These are phyloP conservation scores for Eragrostis tef DNA, from an alignment of 202 grass and related monocot species.

Conservation along the genomic window DNA sequence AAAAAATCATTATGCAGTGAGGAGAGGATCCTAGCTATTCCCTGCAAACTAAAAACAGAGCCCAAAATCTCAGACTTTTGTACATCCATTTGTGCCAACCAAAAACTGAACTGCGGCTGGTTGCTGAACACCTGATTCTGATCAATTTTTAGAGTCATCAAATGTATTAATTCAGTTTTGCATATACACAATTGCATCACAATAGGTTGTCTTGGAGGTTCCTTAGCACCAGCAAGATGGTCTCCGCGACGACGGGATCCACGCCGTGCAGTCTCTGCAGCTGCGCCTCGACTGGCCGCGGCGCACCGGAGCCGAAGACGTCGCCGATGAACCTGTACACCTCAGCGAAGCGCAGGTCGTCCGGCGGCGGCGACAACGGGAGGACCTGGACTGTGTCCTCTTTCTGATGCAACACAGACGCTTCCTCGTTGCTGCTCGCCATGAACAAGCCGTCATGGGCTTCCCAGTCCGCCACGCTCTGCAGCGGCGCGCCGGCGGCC, in stretches of 20 bases:
- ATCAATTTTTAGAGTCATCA: too few species aligned
- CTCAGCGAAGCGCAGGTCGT: constrained; percentile 8
- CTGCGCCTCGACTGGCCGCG: not conserved
- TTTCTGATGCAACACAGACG: too few species aligned
- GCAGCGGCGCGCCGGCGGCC: not conserved
- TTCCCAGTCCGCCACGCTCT: not conserved
- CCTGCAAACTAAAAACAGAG: too few species aligned
- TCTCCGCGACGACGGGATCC: constrained; percentile 14
- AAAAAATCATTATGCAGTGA: too few species aligned
- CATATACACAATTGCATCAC: too few species aligned
- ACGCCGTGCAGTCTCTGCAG: constrained; percentile 8
- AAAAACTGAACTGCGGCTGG: too few species aligned
- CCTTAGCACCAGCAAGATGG: not conserved
- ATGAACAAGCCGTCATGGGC: not conserved
- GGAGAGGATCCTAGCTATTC: too few species aligned
- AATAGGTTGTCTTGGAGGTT: not conserved
- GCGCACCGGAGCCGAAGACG: constrained; percentile 15
- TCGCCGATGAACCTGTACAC: constrained; percentile 44
- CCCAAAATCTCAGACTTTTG: too few species aligned
- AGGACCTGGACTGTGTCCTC: not conserved
- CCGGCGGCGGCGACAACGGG: constrained; percentile 14
- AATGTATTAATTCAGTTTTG: too few species aligned
- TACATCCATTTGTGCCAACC: too few species aligned
- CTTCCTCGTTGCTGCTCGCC: not conserved
- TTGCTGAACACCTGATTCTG: too few species aligned